Evolutionary conservation across 2,329 filamentous ascomycete species (phyloP), one percentile per base, ranked within the genome.

Genomic region (Ascochyta koolunga): DNA sequence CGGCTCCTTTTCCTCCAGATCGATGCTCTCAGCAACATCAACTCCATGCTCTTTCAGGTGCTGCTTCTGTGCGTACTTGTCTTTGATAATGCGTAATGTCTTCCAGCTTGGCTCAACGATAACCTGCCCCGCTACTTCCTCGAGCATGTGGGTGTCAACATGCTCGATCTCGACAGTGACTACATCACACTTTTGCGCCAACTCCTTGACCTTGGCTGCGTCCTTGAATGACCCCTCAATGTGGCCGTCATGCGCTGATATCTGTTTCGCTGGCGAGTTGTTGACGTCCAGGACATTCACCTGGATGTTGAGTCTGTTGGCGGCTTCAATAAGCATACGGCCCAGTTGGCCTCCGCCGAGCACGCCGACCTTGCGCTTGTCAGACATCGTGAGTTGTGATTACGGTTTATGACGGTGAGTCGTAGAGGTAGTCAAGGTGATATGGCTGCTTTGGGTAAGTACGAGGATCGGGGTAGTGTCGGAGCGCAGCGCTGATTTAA

Each of bases 161-260:
- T 97, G 93, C 80, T 98, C 93, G 60, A 96, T 97, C 76, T 98
- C 93, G 13, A 96, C 90, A 0, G 92, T 97, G 57, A 97, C 80
- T 15, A 96, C 85, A 71, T 96, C 90, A 65, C 87, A 91, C 29
- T 81, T 78, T 33, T 83, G 78, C 2, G 93, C 92, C n/a, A 98
- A 81, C 72, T 91, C 82, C 37, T 87, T 85, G 61, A 98, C 92
- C 61, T 90, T 88, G 29, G 85, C 84, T 0, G 88, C 80, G 63
- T 96, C 89, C 72, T 91, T 93, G 82, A 96, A 97, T 0, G 92
- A 96, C 53, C 93, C 93, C 16, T 86, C 83, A 53, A 96, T 85
- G 71, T 97, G 91, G 60, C 82, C 80, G 62, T 82, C 77, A 72
- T 89, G 89, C 62, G 86, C 84, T 76, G 89, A 92, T 69, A 95